Evolutionary conservation across 2,329 filamentous ascomycete species (phyloP), one percentile per base, ranked within the genome.

Genomic region (Alternaria conjuncta): DNA sequence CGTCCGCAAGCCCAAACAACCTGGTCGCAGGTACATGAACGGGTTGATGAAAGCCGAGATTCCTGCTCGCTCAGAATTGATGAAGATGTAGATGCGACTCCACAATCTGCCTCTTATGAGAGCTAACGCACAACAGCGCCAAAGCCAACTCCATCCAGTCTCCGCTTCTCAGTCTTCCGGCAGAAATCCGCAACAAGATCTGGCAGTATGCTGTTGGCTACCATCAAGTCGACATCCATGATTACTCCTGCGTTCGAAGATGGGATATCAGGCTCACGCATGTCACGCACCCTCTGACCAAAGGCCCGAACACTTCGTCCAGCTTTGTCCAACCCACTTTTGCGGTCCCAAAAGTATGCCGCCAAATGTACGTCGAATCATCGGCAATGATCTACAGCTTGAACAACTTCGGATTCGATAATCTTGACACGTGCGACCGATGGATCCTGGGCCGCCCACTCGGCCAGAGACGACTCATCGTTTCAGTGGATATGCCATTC

Each of bases 121-220:
- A 46, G 32, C 57, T 51, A 46, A 44, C 12, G 20, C 18, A 13
- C 28, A 20, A 4, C 51, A 69, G 61, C 3, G 60, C 60, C 8
- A 50, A 61, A 46, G 26, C n/a, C 15, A 71, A 71, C 32, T 53
- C 60, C 1, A 15, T 21, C 2, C 28, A 63, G 6, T 71, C 67
- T 7, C 64, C 67, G 10, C 60, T 71, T 5, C 62, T 71, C 11
- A 28, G 30, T 6, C 64, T 70, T 12, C 69, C 69, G 8, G 59
- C 51, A 13, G 65, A 71, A 20, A 46, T 71, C 11, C 61, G 67
- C 21, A 57, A 57, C 30, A 64, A 57, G 21, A 72, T 71, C 32
- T 72, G 63, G 60, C 2, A n/a, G 11, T 64, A 58, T 23, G 60
- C 59, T 4, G 44, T 69, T 2, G 66, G 61, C 6, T 55, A 59